Percentiles rank a stretch among this genome's conserved stretches.
These are phyloP conservation scores for Aspergillus tanneri DNA, from an alignment of 2,329 filamentous ascomycete genomes.

Conservation along the genomic window DNA sequence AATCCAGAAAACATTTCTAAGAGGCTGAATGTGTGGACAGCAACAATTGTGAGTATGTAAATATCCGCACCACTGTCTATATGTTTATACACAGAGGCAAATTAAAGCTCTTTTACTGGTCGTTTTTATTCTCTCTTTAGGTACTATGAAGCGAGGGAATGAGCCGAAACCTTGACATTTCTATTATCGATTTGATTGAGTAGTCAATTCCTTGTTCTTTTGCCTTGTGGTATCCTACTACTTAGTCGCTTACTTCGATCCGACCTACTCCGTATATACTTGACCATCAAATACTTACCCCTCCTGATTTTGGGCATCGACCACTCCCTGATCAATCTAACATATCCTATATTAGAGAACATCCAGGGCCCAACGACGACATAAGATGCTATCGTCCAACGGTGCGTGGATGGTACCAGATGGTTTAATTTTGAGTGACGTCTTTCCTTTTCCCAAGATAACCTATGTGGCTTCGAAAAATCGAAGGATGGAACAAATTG, in stretches of 20 bases:
- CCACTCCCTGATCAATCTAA: conserved; percentile 9
- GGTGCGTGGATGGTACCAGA: conserved; percentile 4
- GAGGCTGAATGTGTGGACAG: conserved; percentile 10
- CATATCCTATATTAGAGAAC: conserved; percentile 1
- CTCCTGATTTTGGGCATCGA: conserved; percentile 21
- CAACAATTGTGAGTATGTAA: conserved; percentile 1
- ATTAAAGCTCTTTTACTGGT: no score
- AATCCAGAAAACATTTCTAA: conserved; percentile 5
- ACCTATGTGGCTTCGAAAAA: conserved; percentile 17
- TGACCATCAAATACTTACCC: conserved; percentile 6
- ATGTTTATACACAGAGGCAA: no score
- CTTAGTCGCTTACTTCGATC: background rate
- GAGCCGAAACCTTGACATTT: background rate
- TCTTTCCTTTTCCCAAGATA: background rate
- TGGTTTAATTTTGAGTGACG: conserved; percentile 1
- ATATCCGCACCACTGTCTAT: background rate
- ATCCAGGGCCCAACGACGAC: conserved; percentile 3
- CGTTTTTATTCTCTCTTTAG: background rate
- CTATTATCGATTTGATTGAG: background rate
- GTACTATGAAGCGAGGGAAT: background rate
- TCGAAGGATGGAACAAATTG: conserved; percentile 11
- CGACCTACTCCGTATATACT: background rate
- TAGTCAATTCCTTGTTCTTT: background rate
- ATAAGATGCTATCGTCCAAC: background rate
- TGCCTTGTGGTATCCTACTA: background rate